These are phyloP conservation scores for Syzygium jambos DNA, from an alignment of 345 rosid genomes.

Conservation along the genomic window DNA sequence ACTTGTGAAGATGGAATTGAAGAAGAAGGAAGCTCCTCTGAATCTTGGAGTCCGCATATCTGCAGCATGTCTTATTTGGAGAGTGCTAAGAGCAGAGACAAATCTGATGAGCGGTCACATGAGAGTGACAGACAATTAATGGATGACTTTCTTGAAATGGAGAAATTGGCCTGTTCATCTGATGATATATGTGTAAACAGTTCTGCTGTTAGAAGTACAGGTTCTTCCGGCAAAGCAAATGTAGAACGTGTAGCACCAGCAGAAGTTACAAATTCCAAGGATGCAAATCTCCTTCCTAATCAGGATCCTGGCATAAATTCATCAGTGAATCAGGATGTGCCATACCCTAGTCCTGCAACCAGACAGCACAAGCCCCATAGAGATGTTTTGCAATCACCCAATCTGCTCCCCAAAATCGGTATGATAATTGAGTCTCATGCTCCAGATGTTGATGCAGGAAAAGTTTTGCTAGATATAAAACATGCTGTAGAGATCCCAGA, in stretches of 20 bases:
- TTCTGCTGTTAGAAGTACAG: conserved; percentile 22
- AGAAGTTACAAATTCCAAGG: neutral
- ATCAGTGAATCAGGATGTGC: neutral
- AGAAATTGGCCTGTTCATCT: conserved; percentile 50
- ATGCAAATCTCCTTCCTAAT: neutral
- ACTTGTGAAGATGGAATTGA: conserved; percentile 72
- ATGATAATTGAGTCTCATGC: conserved; percentile 43
- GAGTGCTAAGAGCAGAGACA: conserved; percentile 19
- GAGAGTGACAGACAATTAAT: conserved; percentile 41
- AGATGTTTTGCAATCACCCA: conserved; percentile 23
- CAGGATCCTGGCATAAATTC: neutral
- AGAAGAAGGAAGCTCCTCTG: conserved; percentile 47
- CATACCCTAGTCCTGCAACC: neutral
- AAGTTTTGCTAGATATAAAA: conserved; percentile 54
- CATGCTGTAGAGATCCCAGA: conserved; percentile 36
- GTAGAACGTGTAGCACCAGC: conserved; percentile 14
- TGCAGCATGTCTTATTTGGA: conserved; percentile 11
- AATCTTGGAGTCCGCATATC: conserved; percentile 25
- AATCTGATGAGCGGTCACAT: conserved; percentile 20
- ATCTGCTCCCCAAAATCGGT: conserved; percentile 50
- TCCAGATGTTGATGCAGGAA: conserved; percentile 38
- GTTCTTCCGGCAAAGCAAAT: conserved; percentile 9
- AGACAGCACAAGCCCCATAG: conserved; percentile 15
- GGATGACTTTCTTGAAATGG: conserved; percentile 91
- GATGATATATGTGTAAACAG: conserved; percentile 17